Evolutionary conservation across 768 basidiomycete species (phyloP), one percentile per base, ranked within the genome.

Genomic region (Tylopilus sp.): DNA sequence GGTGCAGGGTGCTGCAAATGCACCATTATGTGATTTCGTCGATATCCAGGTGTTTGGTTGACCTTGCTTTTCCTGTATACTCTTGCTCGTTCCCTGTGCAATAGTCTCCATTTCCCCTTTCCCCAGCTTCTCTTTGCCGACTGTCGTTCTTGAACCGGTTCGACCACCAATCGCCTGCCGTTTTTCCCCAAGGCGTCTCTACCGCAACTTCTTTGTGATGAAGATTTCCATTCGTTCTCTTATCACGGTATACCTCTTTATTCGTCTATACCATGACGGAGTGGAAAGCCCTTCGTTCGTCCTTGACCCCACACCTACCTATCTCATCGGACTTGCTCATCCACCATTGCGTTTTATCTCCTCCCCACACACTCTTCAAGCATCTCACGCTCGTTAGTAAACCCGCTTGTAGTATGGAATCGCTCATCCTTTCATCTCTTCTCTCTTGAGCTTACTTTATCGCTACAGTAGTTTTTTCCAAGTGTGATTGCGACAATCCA

Each of bases 1-100:
- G 66, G 62, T 2, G 74, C 69, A 29, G 79, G 75, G 28, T 91
- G 89, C 65, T 92, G 89, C 77, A 87, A 85, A 72, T 92, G 89
- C 72, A 72, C 88, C 60, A 78, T 92, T 68, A 92, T 92, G 89
- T 92, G 82, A 89, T 70, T 56, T 49, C 50, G 45, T 50, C 41
- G 54, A 51, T 56, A 51, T 60, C 40, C 26, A 56, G 58, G 47
- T 57, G 57, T 59, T 47, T 54, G 56, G 49, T 50, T 72, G 61
- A 41, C 34, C 41, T 45, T 60, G 57, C 64, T 66, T 50, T 62
- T 59, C 50, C 33, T 45, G 48, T 44, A 40, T 29, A 55, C 46
- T 45, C 16, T 61, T 66, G 63, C 62, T 65, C 58, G 60, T 64
- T 59, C 52, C 56, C 19, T 63, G 58, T 52, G 52, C 55, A 60